Conservation (phyloP, 2,329 filamentous ascomycete genomes). For the Plectosphaerella sp. region DNA sequence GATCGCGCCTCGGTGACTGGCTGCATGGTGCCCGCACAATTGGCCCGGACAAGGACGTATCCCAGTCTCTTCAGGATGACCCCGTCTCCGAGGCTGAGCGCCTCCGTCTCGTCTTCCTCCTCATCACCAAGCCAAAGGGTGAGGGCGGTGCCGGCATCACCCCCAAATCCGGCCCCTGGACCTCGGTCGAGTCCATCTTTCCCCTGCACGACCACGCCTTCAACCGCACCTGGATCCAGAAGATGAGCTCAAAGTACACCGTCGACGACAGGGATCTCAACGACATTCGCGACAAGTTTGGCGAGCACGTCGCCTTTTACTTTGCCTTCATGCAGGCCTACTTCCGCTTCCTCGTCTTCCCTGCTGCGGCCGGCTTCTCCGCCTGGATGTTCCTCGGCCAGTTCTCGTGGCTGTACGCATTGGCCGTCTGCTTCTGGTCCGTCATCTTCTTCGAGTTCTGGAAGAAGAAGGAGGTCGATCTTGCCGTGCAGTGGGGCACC, state of each 20-base stretch:
- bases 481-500: constrained; percentile 85
- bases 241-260: constrained; percentile 68
- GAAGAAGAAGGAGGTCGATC: constrained; percentile 87
- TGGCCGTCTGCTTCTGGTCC: constrained; percentile 79
- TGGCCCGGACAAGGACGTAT: constrained; percentile 70
- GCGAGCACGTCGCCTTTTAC: constrained; percentile 87
- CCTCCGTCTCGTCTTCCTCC: constrained; percentile 79
- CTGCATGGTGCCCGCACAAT: constrained; percentile 79
- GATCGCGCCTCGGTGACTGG: constrained; percentile 89
- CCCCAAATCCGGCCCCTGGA: constrained; percentile 65
- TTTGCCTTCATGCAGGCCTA: constrained; percentile 93
- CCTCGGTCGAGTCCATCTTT: constrained; percentile 68
- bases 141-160: constrained; percentile 79
- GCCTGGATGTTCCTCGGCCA: constrained; percentile 80
- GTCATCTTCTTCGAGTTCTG: constrained; percentile 91
- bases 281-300: constrained; percentile 71
- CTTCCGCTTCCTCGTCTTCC: constrained; percentile 79
- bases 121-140: constrained; percentile 69
- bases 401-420: constrained; percentile 77
- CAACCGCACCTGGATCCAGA: constrained; percentile 71
- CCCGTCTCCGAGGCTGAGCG: constrained; percentile 85
- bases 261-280: constrained; percentile 65
- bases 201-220: constrained; percentile 73
- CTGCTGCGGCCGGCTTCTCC: constrained; percentile 70
- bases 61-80: constrained; percentile 63